Conservation (phyloP, 441 rosid species). For the Adansonia madagascariensis region DNA sequence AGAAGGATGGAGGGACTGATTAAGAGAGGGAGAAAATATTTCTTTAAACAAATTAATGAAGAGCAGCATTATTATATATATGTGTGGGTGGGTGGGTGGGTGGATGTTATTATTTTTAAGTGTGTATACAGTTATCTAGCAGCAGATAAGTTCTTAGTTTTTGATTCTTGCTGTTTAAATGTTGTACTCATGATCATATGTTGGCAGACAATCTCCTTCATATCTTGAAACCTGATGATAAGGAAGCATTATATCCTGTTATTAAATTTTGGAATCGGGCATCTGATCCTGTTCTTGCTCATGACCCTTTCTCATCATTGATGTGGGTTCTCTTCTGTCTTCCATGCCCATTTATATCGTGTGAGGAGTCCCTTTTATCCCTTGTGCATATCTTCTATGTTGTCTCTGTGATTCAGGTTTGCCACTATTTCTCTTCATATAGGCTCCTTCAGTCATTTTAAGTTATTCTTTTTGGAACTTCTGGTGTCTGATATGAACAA, state of each 20-base stretch:
- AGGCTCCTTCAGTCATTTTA: background rate
- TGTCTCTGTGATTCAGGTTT: conserved; percentile 86
- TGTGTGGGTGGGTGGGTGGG: background rate
- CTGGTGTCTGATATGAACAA: background rate
- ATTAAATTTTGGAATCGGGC: conserved; percentile 78
- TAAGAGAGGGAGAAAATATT: background rate
- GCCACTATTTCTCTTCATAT: conserved; percentile 29
- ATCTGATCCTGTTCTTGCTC: conserved; percentile 83
- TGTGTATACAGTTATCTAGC: background rate
- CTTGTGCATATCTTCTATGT: conserved; percentile 86
- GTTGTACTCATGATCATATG: conserved; percentile 22
- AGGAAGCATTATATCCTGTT: conserved; percentile 54
- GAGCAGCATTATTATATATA: background rate
- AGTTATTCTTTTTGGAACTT: background rate
- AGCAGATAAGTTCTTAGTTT: background rate
- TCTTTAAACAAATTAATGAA: conserved; percentile 13
- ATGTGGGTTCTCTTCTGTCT: conserved; percentile 98
- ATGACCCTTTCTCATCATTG: conserved; percentile 95
- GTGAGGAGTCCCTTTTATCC: conserved; percentile 78
- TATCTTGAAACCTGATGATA: conserved; percentile 53
- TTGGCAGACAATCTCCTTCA: conserved; percentile 51
- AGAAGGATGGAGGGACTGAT: background rate
- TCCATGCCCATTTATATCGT: conserved; percentile 80
- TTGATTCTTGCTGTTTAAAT: background rate
- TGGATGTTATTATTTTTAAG: background rate